Percentiles rank a stretch among this genome's conserved stretches.
Conservation (phyloP, 805 yeast species). For the Saturnispora sekii region DNA sequence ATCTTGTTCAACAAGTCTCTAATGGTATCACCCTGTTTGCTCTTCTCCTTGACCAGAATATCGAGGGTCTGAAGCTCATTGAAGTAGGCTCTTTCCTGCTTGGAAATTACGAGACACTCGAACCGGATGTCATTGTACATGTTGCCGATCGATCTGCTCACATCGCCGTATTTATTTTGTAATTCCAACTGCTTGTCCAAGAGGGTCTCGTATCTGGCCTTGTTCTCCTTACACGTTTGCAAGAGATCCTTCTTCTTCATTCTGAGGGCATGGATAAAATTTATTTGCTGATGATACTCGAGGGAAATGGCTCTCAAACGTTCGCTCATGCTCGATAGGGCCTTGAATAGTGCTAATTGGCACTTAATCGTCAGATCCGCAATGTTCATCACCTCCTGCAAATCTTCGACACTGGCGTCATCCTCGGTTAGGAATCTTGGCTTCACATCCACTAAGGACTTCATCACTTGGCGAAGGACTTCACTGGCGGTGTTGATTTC, state of each 20-base stretch:
- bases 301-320: constrained; percentile 14
- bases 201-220: not conserved
- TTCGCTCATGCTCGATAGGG: constrained; percentile 12
- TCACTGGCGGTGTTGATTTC: constrained; percentile 7
- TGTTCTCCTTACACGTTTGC: not conserved
- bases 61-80: constrained; percentile 19
- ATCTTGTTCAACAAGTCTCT: constrained; percentile 11
- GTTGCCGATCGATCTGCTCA: constrained; percentile 4
- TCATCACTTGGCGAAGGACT: constrained; percentile 11
- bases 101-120: constrained; percentile 16
- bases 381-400: constrained; percentile 12
- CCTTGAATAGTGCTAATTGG: constrained; percentile 15
- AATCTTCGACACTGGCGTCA: constrained; percentile 10
- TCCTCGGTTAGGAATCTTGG: constrained; percentile 9
- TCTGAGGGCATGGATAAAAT: constrained; percentile 12
- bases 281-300: constrained; percentile 22
- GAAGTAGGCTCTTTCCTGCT: constrained; percentile 19
- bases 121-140: constrained; percentile 3
- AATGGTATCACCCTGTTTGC: constrained; percentile 12
- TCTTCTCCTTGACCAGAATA: constrained; percentile 13
- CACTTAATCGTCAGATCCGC: constrained; percentile 14
- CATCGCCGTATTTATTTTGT: constrained; percentile 14
- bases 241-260: constrained; percentile 8
- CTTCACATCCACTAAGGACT: constrained; percentile 4
- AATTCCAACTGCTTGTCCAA: constrained; percentile 23